Conservation (phyloP, 371 early-diverging fungal genomes). For the Syncephalis plumigaleata region DNA sequence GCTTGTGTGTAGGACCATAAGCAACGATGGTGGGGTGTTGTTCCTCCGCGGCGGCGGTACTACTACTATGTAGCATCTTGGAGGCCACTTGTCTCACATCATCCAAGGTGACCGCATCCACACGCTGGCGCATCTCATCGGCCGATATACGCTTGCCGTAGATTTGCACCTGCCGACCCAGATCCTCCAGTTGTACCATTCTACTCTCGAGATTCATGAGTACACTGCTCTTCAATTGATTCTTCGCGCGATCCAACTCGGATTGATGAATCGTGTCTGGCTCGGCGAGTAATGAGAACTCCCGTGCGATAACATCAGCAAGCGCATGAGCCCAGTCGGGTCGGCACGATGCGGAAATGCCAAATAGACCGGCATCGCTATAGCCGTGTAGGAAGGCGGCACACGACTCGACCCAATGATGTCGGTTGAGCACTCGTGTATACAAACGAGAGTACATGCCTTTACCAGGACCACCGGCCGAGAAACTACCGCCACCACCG, state of each 20-base stretch:
- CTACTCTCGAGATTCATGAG: constrained; percentile 88
- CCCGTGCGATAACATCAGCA: constrained; percentile 66
- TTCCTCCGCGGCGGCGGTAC: too few relatives aligned
- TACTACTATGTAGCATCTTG: neutral
- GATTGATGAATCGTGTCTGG: constrained; percentile 20
- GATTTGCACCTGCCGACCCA: constrained; percentile 81
- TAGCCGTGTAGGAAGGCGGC: constrained; percentile 82
- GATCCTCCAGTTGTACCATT: constrained; percentile 84
- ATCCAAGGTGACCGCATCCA: constrained; percentile 47
- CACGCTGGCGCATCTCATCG: constrained; percentile 52
- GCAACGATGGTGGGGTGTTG: too few relatives aligned
- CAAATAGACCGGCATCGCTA: constrained; percentile 81
- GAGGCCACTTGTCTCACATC: constrained; percentile 51
- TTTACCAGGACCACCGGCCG: constrained; percentile 96
- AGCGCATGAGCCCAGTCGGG: constrained; percentile 45
- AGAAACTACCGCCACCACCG: constrained; percentile 94
- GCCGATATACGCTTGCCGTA: constrained; percentile 57
- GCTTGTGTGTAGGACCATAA: too few relatives aligned
- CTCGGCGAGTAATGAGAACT: constrained; percentile 52
- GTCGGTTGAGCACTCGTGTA: constrained; percentile 83
- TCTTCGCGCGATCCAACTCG: constrained; percentile 81
- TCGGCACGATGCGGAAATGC: constrained; percentile 74
- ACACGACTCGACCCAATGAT: constrained; percentile 88
- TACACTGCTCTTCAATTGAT: constrained; percentile 80
- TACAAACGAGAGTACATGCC: constrained; percentile 97